Evolutionary conservation across 179 eudicot species (phyloP), one percentile per base, ranked within the genome.

Genomic region (Beta lomatogona): DNA sequence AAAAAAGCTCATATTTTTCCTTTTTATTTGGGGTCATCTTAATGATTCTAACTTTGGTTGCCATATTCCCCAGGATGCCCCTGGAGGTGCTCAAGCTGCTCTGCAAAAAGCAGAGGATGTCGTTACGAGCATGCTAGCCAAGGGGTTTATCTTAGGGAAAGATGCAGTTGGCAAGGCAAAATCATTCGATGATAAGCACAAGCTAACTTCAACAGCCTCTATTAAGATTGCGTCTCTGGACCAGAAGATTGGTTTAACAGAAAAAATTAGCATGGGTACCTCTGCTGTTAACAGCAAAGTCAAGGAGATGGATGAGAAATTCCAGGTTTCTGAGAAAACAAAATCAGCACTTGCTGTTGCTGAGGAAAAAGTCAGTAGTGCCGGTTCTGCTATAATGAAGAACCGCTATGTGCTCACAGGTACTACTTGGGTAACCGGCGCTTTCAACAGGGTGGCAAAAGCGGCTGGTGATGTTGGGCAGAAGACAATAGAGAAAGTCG

Each of bases 141-240:
- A 85, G 81, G 97, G 97, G 53, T 92, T 85, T 72, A 82, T 89
- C 75, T 81, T 92, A 41, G 91, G 94, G 55, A 91, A 92, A 84
- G 94, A 90, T 72, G 90, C 93, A 3, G 86, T 92, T 13, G 83
- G 86, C 83, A 91, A 89, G 83, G 97, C 94, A 44, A 91, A 91
- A 79, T 14, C 89, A 69, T 88, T 92, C 10, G 97, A 92, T n/a
- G 88, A 92, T 19, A 91, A 89, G 84, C 97, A 91, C 73, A 81
- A 82, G 85, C 82, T 92, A 54, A 91, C 91, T 36, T 86, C 92
- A 45, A 85, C 91, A 10, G 92, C 94, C 58, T 82, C 92, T 7
- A 87, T 80, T 13, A 91, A 90, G 86, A 88, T 89, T 12, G 85
- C 82, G 73, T 86, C 96, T 3, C 71, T 92, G n/a, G 95, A 92